phyloP scores from a whole-genome alignment of 768 basidiomycete genomes.

The Mycena polygramma region DNA sequence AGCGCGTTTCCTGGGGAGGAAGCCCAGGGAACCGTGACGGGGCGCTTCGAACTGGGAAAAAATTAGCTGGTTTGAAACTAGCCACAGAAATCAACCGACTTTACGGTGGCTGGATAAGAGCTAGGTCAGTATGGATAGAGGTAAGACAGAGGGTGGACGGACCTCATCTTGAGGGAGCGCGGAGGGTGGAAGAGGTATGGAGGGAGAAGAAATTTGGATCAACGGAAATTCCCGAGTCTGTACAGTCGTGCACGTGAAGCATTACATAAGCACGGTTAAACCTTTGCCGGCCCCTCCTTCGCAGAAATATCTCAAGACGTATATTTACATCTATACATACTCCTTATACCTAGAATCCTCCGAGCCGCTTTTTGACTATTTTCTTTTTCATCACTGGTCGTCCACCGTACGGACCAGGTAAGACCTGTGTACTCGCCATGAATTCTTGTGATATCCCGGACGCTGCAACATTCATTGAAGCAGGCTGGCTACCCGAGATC shows the following conservation, averaged over 20 bases:
- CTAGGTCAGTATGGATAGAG: slow-evolving; percentile 28
- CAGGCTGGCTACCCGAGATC: slow-evolving; percentile 33
- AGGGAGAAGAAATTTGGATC: slow-evolving; percentile 1
- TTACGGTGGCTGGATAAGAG: slow-evolving; percentile 81
- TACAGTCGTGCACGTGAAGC: neutral
- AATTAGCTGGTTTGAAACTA: slow-evolving; percentile 42
- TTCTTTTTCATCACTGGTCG: slow-evolving; percentile 70
- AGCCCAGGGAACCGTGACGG: slow-evolving; percentile 97
- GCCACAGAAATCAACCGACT: slow-evolving; percentile 57
- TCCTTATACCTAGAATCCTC: slow-evolving; percentile 68
- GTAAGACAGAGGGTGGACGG: slow-evolving; percentile 42
- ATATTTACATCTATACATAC: neutral
- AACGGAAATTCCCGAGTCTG: neutral
- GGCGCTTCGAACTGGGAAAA: slow-evolving; percentile 92
- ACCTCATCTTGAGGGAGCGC: slow-evolving; percentile 76
- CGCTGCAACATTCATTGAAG: slow-evolving; percentile 22
- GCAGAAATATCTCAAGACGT: neutral
- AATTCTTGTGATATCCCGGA: slow-evolving; percentile 54
- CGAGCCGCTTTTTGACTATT: slow-evolving; percentile 73
- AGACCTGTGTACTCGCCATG: slow-evolving; percentile 75
- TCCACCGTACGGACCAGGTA: slow-evolving; percentile 81
- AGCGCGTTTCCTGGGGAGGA: slow-evolving; percentile 96
- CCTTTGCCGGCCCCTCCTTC: too few relatives aligned
- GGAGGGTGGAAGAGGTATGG: slow-evolving; percentile 32
- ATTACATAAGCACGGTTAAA: too few relatives aligned